Conservation (phyloP, 2,329 filamentous ascomycete species). For the Exserohilum turcica region DNA sequence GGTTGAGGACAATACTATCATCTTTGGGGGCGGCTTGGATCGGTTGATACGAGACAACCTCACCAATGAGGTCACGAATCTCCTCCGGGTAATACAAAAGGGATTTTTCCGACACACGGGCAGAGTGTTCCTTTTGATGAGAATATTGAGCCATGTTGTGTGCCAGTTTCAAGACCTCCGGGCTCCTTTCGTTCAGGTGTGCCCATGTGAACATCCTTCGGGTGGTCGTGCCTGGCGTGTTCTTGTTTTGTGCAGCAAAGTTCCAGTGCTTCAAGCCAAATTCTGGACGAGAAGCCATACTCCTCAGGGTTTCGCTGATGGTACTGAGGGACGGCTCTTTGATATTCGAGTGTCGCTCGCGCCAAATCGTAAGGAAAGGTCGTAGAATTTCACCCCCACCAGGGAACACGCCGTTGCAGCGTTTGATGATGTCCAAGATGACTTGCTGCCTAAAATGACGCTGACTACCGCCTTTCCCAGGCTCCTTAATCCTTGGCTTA, state of each 20-base stretch:
- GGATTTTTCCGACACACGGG: constrained; percentile 23
- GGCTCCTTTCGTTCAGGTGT: constrained; percentile 52
- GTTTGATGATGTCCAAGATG: constrained; percentile 60
- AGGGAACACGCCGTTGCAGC: constrained; percentile 61
- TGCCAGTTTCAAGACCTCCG: constrained; percentile 56
- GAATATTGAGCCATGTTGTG: constrained; percentile 55
- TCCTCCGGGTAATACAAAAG: constrained; percentile 42
- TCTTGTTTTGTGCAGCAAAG: constrained; percentile 27
- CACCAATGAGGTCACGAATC: constrained; percentile 33
- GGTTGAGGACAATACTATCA: constrained; percentile 32
- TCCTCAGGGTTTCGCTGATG: constrained; percentile 56
- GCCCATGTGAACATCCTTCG: constrained; percentile 57
- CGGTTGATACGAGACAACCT: constrained; percentile 25
- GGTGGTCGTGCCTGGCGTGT: constrained; percentile 47
- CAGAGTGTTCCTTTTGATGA: constrained; percentile 15
- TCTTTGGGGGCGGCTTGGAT: constrained; percentile 33
- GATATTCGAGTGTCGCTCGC: constrained; percentile 45
- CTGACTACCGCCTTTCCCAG: constrained; percentile 21
- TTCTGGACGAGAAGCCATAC: constrained; percentile 51
- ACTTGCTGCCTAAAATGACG: constrained; percentile 48
- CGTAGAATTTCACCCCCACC: constrained; percentile 60
- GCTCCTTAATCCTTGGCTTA: constrained; percentile 9
- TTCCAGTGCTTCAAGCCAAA: constrained; percentile 58
- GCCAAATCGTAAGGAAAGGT: constrained; percentile 61
- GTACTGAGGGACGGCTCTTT: constrained; percentile 59